Conservation (phyloP, 2,329 filamentous ascomycete species). For the Bertia moriformis region DNA sequence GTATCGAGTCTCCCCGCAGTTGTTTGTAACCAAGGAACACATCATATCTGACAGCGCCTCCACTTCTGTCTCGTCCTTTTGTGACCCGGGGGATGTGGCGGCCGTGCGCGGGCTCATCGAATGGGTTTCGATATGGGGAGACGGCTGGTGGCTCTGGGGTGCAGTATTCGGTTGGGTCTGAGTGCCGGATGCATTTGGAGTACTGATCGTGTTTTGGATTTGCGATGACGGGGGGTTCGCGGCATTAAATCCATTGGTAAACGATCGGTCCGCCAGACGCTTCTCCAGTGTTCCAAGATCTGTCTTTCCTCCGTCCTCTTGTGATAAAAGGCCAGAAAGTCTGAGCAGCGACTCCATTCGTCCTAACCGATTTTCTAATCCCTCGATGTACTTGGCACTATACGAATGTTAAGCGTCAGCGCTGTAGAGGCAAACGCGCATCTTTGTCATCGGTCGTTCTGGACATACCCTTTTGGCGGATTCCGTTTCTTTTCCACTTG, state of each 20-base stretch:
- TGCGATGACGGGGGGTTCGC: background rate
- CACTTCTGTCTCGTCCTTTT: constrained; percentile 53
- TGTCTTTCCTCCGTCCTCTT: constrained; percentile 43
- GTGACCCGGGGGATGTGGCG: constrained; percentile 12
- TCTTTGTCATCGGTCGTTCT: too few relatives aligned
- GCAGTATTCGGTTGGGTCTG: background rate
- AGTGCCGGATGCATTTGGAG: background rate
- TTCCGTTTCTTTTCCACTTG: constrained; percentile 98
- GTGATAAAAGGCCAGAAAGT: constrained; percentile 68
- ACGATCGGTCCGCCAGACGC: constrained; percentile 36
- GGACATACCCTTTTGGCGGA: constrained; percentile 88
- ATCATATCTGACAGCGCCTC: constrained; percentile 93
- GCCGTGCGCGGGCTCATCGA: constrained; percentile 17
- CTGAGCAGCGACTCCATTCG: constrained; percentile 87
- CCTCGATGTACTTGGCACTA: constrained; percentile 95
- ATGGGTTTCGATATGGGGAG: constrained; percentile 5
- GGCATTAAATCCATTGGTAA: background rate
- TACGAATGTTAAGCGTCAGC: background rate
- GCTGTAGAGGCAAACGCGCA: too few relatives aligned
- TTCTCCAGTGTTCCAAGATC: constrained; percentile 82
- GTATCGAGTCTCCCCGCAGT: constrained; percentile 85
- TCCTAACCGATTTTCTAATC: constrained; percentile 82
- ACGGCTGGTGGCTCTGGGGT: background rate
- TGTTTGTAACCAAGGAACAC: constrained; percentile 93
- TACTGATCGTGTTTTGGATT: too few relatives aligned